A percentile compares a stretch with the other conserved stretches of the same genome.
These are phyloP conservation scores for Cynara cardunculus DNA, from an alignment of 129 eudicot genomes.

Conservation along the genomic window DNA sequence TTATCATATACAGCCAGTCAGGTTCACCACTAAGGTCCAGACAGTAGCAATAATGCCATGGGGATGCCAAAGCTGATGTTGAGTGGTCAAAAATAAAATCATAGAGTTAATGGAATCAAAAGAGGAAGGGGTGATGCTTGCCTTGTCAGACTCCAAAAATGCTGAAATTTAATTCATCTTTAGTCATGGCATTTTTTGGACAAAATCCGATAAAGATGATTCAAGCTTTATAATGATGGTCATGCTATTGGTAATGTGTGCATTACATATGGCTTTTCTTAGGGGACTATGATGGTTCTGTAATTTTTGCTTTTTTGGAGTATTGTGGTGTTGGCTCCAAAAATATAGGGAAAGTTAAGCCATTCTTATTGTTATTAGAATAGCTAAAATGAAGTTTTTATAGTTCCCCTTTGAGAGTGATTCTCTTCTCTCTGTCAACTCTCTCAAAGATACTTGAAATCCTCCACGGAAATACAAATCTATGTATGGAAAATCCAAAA, in stretches of 20 bases:
- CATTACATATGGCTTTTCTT: background rate
- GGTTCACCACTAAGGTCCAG: too few species aligned
- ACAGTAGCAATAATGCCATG: too few species aligned
- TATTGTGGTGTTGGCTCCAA: background rate
- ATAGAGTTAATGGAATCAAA: too few species aligned
- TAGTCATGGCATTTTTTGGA: background rate
- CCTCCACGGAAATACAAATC: too few species aligned
- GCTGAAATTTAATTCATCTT: background rate
- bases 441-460: background rate
- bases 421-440: background rate
- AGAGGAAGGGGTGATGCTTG: background rate
- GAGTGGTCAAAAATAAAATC: too few species aligned
- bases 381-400: background rate
- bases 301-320: background rate
- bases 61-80: too few species aligned
- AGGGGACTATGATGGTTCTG: background rate
- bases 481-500: too few species aligned
- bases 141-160: background rate
- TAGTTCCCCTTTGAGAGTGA: background rate
- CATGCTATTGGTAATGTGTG: background rate
- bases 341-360: background rate
- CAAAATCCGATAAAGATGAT: background rate
- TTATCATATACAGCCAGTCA: too few species aligned
- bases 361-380: background rate
- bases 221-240: background rate